Evolutionary conservation across 106 monocot genomes (phyloP).

Genomic region (Cymbidium sinense): DNA sequence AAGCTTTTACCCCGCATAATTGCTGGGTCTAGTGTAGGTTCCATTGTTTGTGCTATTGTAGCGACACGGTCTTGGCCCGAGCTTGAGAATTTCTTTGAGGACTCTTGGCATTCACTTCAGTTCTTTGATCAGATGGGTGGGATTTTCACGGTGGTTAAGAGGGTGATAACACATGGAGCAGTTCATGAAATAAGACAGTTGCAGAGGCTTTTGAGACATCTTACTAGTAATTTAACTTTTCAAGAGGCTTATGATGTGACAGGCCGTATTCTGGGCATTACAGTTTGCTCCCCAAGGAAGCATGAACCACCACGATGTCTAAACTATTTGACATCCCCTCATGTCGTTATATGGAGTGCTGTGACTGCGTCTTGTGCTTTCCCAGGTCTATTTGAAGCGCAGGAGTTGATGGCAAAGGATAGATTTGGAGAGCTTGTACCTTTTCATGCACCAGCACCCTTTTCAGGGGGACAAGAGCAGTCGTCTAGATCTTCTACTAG

Average conservation of each 20-base stretch:
- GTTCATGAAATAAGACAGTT: slow-evolving; percentile 81
- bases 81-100: slow-evolving; percentile 79
- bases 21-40: slow-evolving; percentile 90
- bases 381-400: slow-evolving; percentile 91
- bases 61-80: slow-evolving; percentile 91
- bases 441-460: slow-evolving; percentile 74
- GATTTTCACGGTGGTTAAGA: slow-evolving; percentile 59
- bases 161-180: slow-evolving; percentile 72
- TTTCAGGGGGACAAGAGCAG: slow-evolving; percentile 33
- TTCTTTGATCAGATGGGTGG: slow-evolving; percentile 96
- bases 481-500: slow-evolving; percentile 21
- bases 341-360: slow-evolving; percentile 98
- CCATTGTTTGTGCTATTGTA: slow-evolving; percentile 75
- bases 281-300: slow-evolving; percentile 88
- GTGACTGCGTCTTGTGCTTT: slow-evolving; percentile 96
- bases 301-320: slow-evolving; percentile 92
- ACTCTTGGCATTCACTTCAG: slow-evolving; percentile 60
- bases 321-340: slow-evolving; percentile 89
- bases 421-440: slow-evolving; percentile 83
- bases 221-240: slow-evolving; percentile 87
- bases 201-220: slow-evolving; percentile 62
- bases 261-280: slow-evolving; percentile 74
- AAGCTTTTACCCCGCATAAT: slow-evolving; percentile 86
- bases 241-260: slow-evolving; percentile 97
- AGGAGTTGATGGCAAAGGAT: slow-evolving; percentile 94